A percentile compares a stretch with the other conserved stretches of the same genome.
phyloP scores from a whole-genome alignment of 768 basidiomycete genomes.

The Leccinum arenicola region DNA sequence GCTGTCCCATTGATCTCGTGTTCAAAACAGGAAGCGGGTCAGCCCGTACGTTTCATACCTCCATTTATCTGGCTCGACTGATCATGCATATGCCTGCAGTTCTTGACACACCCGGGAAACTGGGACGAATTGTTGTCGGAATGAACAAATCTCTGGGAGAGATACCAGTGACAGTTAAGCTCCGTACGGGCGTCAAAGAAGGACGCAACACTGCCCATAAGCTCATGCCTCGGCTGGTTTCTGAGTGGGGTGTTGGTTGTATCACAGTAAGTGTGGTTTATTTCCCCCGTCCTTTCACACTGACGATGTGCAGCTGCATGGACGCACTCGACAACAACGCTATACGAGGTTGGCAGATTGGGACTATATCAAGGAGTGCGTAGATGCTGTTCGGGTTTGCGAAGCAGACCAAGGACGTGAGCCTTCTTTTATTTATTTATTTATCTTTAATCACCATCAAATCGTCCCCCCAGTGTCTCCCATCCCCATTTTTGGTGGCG shows the following conservation, averaged over 20 bases:
- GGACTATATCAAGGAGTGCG: slow-evolving; percentile 89
- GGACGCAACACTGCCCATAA: slow-evolving; percentile 85
- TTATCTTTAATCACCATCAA: background rate
- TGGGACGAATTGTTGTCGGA: slow-evolving; percentile 84
- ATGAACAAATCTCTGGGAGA: slow-evolving; percentile 92
- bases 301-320: slow-evolving; percentile 70
- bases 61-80: background rate
- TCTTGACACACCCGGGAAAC: slow-evolving; percentile 74
- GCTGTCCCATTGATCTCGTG: slow-evolving; percentile 96
- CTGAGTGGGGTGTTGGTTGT: slow-evolving; percentile 46
- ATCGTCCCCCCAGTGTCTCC: slow-evolving; percentile 52
- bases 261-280: slow-evolving; percentile 35
- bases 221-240: slow-evolving; percentile 75
- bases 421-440: slow-evolving; percentile 25
- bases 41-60: slow-evolving; percentile 50
- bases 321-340: slow-evolving; percentile 90
- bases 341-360: slow-evolving; percentile 93
- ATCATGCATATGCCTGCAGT: slow-evolving; percentile 43
- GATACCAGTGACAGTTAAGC: slow-evolving; percentile 86
- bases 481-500: slow-evolving; percentile 95
- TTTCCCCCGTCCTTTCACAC: background rate
- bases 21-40: slow-evolving; percentile 90
- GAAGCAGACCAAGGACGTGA: slow-evolving; percentile 71
- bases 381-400: slow-evolving; percentile 67
- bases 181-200: slow-evolving; percentile 93